Base-by-base conservation (phyloP, 306 rosid species). In the Amphicarpaea edgeworthii region DNA sequence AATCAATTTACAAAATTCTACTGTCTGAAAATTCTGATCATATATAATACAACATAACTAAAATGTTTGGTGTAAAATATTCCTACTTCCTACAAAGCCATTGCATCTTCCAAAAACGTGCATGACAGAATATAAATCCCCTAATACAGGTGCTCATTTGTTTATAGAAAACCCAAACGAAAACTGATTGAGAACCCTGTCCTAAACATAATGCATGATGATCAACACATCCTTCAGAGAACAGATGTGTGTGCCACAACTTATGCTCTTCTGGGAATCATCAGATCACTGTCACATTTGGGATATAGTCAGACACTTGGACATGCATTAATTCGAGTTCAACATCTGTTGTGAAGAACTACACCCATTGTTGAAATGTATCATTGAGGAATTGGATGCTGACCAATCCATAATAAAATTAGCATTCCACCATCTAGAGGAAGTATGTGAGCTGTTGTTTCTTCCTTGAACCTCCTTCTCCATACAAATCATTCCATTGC, bases 401-500 rank as follows among this genome's bases (percentile, higher is more conserved):
- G 61, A 72, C 63, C 60, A 62, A 71, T 73, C 34, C 77, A 66
- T n/a, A 65, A 50, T 41, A 58, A 20, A 60, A 62, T 45, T 46
- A 37, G 62, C 57, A 45, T 28, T 61, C 19, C 46, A 70, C 75
- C 72, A 26, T 63, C 81, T 92, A 95, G 28, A 95, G 87, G 89
- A 95, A 95, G 76, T 95, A 95, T n/a, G 97, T 92, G 55, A 90
- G 92, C 34, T 95, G 97, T 59, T 95, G 89, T 86, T 89, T 92
- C 90, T 95, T 95, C 80, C 98, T 89, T 70, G 97, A 87, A 81
- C 98, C 97, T 3, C 98, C 98, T 81, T 92, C 98, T 43, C 98
- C 98, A 24, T 89, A 92, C 50, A 89, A 70, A 0, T 92, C 98
- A 42, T 95, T 95, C 98, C 98, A 95, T 65, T 90, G 96, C 85